Conservation (phyloP, 2,329 filamentous ascomycete genomes). For the Parafenestella ontariensis region DNA sequence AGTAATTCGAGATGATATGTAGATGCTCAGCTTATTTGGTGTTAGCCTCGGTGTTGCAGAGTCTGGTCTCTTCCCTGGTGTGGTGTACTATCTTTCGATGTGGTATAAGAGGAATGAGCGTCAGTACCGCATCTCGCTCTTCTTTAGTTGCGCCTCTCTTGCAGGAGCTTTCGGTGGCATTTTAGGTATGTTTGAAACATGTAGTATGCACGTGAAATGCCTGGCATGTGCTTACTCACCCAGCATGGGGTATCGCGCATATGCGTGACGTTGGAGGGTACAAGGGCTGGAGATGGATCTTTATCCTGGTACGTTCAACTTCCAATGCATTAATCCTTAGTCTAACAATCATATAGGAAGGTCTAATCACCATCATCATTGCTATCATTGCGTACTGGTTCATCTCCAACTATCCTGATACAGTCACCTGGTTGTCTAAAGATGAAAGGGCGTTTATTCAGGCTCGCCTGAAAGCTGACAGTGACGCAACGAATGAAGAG, state of each 20-base stretch:
- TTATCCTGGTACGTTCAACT: conserved; percentile 43
- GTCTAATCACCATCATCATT: conserved; percentile 46
- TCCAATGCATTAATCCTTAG: too few relatives aligned
- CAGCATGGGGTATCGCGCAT: conserved; percentile 65
- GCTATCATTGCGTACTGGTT: conserved; percentile 58
- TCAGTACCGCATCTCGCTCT: conserved; percentile 65
- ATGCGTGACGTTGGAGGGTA: conserved; percentile 62
- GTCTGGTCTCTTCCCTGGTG: conserved; percentile 48
- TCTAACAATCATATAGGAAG: conserved; percentile 38
- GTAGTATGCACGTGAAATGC: background rate
- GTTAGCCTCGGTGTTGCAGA: conserved; percentile 45
- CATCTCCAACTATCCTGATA: conserved; percentile 71
- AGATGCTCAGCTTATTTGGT: background rate
- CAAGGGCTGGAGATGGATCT: conserved; percentile 52
- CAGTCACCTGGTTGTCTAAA: conserved; percentile 63
- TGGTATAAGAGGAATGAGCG: conserved; percentile 69
- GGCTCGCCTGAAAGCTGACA: conserved; percentile 69
- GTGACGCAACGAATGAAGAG: conserved; percentile 73
- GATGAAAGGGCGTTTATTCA: conserved; percentile 64
- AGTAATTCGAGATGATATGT: conserved; percentile 13
- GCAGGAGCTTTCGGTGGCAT: conserved; percentile 69
- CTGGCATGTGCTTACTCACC: background rate
- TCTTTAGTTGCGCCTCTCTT: conserved; percentile 65
- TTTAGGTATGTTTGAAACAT: background rate
- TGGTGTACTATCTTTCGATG: conserved; percentile 65